Evolutionary conservation across 352 stramenopile genomes (phyloP).

Genomic region (Achlya hypogyna): DNA sequence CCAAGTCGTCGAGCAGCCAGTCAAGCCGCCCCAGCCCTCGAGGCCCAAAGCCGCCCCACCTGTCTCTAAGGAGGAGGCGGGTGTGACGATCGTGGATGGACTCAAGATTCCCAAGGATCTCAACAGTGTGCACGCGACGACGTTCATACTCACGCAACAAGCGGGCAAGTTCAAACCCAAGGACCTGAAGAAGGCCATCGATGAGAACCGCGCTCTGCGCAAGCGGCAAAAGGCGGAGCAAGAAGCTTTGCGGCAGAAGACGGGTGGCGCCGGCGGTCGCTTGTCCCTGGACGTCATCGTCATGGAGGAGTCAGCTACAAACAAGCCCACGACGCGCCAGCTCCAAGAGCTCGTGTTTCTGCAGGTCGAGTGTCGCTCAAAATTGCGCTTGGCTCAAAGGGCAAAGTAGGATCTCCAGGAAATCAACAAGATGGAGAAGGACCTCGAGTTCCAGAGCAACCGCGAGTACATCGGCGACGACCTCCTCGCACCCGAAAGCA

Average conservation of each 20-base stretch:
- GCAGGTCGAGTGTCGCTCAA: conserved; percentile 25
- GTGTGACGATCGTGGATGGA: conserved; percentile 32
- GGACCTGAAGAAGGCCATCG: conserved; percentile 83
- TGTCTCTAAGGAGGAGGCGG: conserved; percentile 17
- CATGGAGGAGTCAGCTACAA: conserved; percentile 35
- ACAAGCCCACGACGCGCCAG: conserved; percentile 41
- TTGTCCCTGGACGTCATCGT: conserved; percentile 49
- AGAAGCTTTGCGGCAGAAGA: conserved; percentile 28
- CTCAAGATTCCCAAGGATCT: conserved; percentile 62
- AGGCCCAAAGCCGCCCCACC: background rate
- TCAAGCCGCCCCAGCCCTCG: background rate
- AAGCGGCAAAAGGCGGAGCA: conserved; percentile 61
- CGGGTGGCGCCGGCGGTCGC: conserved; percentile 1
- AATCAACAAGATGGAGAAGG: conserved; percentile 57
- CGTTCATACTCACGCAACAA: conserved; percentile 84
- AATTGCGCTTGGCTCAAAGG: background rate
- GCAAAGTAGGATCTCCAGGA: conserved; percentile 43
- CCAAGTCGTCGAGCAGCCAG: background rate
- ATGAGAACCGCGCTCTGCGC: conserved; percentile 54
- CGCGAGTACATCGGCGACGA: conserved; percentile 49
- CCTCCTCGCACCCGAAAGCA: conserved; percentile 42
- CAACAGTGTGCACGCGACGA: conserved; percentile 50
- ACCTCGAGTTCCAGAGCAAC: conserved; percentile 82
- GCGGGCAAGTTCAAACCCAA: conserved; percentile 83
- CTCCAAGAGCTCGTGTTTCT: conserved; percentile 78